Base-by-base conservation (phyloP, 495 filamentous ascomycete genomes). In the Aspergillus nanangensis region DNA sequence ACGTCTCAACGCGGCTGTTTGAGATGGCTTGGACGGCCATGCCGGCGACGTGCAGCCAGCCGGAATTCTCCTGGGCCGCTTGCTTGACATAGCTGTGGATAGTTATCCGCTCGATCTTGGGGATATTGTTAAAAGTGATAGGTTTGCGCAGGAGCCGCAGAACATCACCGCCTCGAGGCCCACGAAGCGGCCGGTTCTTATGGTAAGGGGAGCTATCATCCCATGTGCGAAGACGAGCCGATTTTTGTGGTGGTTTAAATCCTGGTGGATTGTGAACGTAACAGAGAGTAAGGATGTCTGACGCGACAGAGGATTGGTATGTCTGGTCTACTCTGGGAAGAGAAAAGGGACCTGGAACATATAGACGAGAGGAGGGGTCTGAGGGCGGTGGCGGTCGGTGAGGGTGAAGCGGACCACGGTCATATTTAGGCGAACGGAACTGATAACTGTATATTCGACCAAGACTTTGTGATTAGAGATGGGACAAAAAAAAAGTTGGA, bases 271-370 rank as follows among this genome's bases (percentile, higher is more conserved):
- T 56, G 72, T 98, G 94, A 22, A 76, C 75, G 75, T 98, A 98
- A 57, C 84, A 77, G 38, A 97, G 78, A 32, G 88, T 88, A 63
- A 96, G 80, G 55, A 96, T 80, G 69, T 98, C 94, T n/a, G 88
- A 76, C 38, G 88, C 84, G 49, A 95, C 72, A 50, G 89, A 95
- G 39, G 80, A 80, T 57, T 89, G 76, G 77, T 85, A 96, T 45
- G 92, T 96, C 64, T 97, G 88, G 61, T 88, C 81, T 37, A 95
- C 79, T 52, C 93, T 85, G 20, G 93, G 88, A 19, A 87, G 71
- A 63, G 83, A 84, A 76, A 97, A 98, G 7, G 93, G 93, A 4
- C 94, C 94, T 1, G 93, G 93, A n/a, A 86, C 72, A 71, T 90
- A 98, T 41, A 86, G 69, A 61, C 93, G 84, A 47, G 93, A 96